Conservation (phyloP, 306 rosid genomes). For the Acacia confusa region DNA sequence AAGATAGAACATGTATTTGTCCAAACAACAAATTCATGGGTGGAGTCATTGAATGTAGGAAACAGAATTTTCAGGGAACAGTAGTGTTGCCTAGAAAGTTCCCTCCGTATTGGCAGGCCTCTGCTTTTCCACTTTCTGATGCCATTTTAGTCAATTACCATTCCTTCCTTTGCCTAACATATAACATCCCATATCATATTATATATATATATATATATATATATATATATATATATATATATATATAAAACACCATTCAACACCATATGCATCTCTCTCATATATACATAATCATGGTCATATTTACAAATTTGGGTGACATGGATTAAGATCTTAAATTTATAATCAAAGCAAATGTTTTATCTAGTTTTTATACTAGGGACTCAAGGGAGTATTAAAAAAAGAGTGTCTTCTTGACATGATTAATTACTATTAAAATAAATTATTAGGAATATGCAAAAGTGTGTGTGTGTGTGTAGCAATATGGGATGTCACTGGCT, state of each 20-base stretch:
- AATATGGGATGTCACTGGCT: too few relatives aligned
- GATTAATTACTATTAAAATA: not conserved
- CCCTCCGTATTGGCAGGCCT: constrained; percentile 20
- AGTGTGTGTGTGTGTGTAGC: not conserved
- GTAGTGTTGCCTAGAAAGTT: constrained; percentile 34
- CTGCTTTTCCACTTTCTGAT: constrained; percentile 33
- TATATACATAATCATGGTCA: not conserved
- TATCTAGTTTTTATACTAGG: too few relatives aligned
- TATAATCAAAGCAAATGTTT: too few relatives aligned
- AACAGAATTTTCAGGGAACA: constrained; percentile 3
- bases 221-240: too few relatives aligned
- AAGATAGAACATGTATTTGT: constrained; percentile 8
- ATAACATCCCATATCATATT: not conserved
- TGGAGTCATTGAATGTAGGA: constrained; percentile 29
- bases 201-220: too few relatives aligned
- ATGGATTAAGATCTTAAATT: too few relatives aligned
- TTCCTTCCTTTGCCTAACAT: not conserved
- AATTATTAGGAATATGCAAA: not conserved
- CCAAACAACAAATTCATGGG: constrained; percentile 14
- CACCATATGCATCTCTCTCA: not conserved
- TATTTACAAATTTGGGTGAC: not conserved
- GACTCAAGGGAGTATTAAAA: too few relatives aligned
- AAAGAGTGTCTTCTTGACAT: not conserved
- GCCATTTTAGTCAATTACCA: constrained; percentile 39
- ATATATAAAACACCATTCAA: not conserved